A percentile compares a stretch with the other conserved stretches of the same genome.
Conservation (phyloP, 2,329 filamentous ascomycete species). For the Penicillium olsonii region DNA sequence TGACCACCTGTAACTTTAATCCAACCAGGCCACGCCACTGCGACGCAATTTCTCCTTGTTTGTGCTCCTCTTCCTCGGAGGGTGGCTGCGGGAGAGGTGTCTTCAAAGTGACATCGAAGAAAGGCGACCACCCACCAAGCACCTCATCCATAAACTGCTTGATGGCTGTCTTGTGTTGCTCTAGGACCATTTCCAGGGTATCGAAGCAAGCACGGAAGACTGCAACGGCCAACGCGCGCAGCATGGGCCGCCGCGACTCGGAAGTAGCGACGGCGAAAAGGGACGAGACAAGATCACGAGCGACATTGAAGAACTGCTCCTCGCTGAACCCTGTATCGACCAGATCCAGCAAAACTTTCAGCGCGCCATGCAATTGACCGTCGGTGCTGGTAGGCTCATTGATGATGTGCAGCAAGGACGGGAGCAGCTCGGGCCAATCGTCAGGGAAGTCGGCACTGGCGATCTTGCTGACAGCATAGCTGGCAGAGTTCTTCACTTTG, state of each 20-base stretch:
- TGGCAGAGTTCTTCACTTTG: slow-evolving; percentile 86
- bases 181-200: slow-evolving; percentile 93
- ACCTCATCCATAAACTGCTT: slow-evolving; percentile 87
- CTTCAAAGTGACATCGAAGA: slow-evolving; percentile 80
- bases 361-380: slow-evolving; percentile 79
- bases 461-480: slow-evolving; percentile 89
- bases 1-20: slow-evolving; percentile 91
- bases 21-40: slow-evolving; percentile 79
- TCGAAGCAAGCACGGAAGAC: slow-evolving; percentile 93
- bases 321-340: slow-evolving; percentile 93
- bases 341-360: slow-evolving; percentile 84
- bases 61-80: slow-evolving; percentile 58
- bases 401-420: slow-evolving; percentile 75
- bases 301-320: slow-evolving; percentile 90
- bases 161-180: slow-evolving; percentile 83
- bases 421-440: slow-evolving; percentile 87
- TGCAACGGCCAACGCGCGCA: slow-evolving; percentile 82
- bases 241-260: slow-evolving; percentile 69
- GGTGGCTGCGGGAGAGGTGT: slow-evolving; percentile 66
- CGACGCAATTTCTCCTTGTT: slow-evolving; percentile 58
- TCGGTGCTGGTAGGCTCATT: slow-evolving; percentile 67
- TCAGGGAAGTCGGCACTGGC: slow-evolving; percentile 91
- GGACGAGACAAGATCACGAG: slow-evolving; percentile 78
- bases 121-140: slow-evolving; percentile 81
- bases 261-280: slow-evolving; percentile 81